Conservation (phyloP, 345 rosid genomes). For the Citrus reticulata region DNA sequence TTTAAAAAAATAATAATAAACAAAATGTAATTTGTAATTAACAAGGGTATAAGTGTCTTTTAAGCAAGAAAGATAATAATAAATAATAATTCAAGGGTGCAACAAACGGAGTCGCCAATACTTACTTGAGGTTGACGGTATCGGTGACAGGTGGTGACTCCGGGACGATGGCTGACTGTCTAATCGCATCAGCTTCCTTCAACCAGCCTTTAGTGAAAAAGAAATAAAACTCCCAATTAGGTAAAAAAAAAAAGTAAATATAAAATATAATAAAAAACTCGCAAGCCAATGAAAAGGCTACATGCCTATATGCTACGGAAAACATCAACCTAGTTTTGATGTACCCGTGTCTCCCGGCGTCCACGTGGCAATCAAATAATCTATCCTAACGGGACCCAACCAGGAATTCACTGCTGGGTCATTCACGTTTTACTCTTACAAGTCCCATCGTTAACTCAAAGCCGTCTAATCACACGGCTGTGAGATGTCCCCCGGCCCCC, state of each 20-base stretch:
- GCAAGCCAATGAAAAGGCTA: neutral
- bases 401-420: neutral
- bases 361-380: slow-evolving; percentile 33
- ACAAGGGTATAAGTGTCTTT: neutral
- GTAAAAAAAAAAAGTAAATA: neutral
- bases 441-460: neutral
- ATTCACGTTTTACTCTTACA: neutral
- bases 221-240: neutral
- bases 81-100: neutral
- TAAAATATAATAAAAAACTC: too few species aligned
- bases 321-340: neutral
- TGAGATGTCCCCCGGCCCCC: neutral
- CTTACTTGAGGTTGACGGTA: slow-evolving; percentile 54
- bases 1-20: too few species aligned
- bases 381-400: slow-evolving; percentile 1
- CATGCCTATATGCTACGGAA: neutral
- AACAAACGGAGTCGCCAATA: neutral
- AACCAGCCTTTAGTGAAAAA: slow-evolving; percentile 37
- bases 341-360: neutral
- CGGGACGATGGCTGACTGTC: slow-evolving; percentile 14
- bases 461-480: slow-evolving; percentile 29
- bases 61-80: neutral
- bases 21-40: neutral
- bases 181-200: slow-evolving; percentile 25
- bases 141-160: slow-evolving; percentile 29